Conservation (phyloP, 2,329 filamentous ascomycete species). For the Ustilaginoidea virens region DNA sequence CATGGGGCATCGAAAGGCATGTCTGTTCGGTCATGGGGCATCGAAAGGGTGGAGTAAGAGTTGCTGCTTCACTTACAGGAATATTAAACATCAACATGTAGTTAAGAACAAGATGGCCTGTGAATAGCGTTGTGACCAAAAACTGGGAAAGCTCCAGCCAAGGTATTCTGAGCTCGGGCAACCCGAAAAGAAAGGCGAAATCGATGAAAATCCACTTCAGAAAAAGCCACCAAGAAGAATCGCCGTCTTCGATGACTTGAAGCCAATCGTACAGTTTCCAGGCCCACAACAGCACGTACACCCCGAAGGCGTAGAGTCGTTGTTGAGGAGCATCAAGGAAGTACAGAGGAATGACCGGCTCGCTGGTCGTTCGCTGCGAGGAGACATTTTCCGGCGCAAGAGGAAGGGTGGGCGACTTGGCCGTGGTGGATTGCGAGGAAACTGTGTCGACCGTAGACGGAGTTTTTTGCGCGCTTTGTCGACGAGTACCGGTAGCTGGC, state of each 20-base stretch:
- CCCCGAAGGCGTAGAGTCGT: constrained; percentile 68
- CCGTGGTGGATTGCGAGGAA: constrained; percentile 15
- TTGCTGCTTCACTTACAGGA: constrained; percentile 35
- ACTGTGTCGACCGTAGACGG: constrained; percentile 16
- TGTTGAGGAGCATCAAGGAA: constrained; percentile 84
- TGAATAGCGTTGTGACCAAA: constrained; percentile 55
- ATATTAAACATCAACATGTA: constrained; percentile 89
- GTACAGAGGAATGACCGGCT: constrained; percentile 64
- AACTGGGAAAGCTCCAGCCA: constrained; percentile 86
- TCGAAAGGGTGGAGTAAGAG: neutral
- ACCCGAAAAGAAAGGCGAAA: constrained; percentile 68
- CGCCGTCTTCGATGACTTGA: constrained; percentile 61
- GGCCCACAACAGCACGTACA: constrained; percentile 61
- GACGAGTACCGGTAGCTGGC: constrained; percentile 36
- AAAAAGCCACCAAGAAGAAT: constrained; percentile 79
- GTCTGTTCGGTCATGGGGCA: neutral
- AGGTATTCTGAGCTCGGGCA: constrained; percentile 80
- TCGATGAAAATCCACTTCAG: constrained; percentile 89
- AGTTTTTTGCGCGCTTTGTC: constrained; percentile 17
- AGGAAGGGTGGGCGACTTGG: constrained; percentile 24
- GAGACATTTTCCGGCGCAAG: constrained; percentile 28
- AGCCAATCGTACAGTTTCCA: constrained; percentile 85
- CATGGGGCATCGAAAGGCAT: too few species aligned
- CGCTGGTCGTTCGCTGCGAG: constrained; percentile 12
- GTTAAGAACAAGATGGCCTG: constrained; percentile 57